Base-by-base conservation (phyloP, 306 rosid genomes). In the Macrotyloma uniflorum region DNA sequence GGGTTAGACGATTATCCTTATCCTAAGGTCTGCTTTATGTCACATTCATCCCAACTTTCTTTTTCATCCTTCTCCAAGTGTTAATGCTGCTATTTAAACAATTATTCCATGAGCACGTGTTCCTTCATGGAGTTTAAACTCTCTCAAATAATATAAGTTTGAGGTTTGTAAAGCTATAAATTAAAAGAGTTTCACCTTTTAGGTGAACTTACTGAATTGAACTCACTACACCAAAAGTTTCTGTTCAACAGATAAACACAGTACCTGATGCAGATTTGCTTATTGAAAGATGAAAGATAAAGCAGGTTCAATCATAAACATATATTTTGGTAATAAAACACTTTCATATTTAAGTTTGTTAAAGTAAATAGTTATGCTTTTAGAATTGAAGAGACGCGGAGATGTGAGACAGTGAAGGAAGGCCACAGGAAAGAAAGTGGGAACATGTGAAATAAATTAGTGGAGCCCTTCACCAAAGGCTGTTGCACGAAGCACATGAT, bases 401-500 rank as follows among this genome's bases (percentile, higher is more conserved):
- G 46, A 63, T 9, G 9, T 16, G 57, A 38, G 67, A 46, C 45
- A 43, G 46, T 18, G 45, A 67, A 67, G 45, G 45, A 53, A 12
- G 1, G 19, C 13, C 72, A 19, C 8, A 14, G 24, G 28, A 46
- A 49, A 62, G 6, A 22, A 63, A 40, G 58, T 1, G 22, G 55
- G 36, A 63, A 40, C 75, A 65, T 28, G 54, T 54, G 46, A 70
- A 42, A 51, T 75, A 71, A 78, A 73, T 67, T 14, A 66, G 53
- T 43, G 55, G 43, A 74, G 64, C 57, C 61, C 36, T 57, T 49
- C 62, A 57, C 30, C 15, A 77, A 53, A 40, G 73, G 80, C 8
- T 67, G 72, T 61, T 76, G 75, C 75, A 72, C 53, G 15, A 55
- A 47, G 58, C 88, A 79, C 88, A 74, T 79, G 88, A 43, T 42